Percentiles rank a stretch among this genome's conserved stretches.
Evolutionary conservation across 1,139 yeast species (phyloP).

Genomic region (Diutina rugosa): DNA sequence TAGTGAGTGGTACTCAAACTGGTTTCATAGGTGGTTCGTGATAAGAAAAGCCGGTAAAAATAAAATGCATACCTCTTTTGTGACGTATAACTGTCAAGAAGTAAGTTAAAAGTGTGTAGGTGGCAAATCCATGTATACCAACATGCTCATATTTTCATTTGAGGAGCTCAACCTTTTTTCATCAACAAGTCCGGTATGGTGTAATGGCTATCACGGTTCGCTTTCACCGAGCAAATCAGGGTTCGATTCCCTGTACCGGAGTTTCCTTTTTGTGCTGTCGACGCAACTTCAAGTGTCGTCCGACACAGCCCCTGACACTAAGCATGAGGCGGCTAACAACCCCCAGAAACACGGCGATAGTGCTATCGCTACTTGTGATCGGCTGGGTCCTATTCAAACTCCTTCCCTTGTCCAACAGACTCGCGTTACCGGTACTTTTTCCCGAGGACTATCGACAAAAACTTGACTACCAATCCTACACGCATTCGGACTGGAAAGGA

Average conservation of each 20-base stretch:
- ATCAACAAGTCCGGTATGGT: conserved; percentile 43
- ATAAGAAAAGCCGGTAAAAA: not conserved
- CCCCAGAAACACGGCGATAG: not conserved
- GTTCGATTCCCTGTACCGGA: conserved; percentile 79
- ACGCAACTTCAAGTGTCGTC: not conserved
- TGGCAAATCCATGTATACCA: no score
- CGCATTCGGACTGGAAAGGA: not conserved
- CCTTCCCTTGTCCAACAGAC: not conserved
- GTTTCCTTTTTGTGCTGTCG: conserved; percentile 14
- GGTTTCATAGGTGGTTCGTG: not conserved
- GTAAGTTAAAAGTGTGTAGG: no score
- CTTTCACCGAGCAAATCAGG: conserved; percentile 77
- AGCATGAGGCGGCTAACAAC: not conserved
- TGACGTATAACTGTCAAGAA: no score
- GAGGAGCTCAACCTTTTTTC: no score
- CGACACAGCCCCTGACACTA: not conserved
- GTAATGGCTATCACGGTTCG: conserved; percentile 79
- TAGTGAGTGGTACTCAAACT: not conserved
- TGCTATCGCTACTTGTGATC: not conserved
- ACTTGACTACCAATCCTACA: not conserved
- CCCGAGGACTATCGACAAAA: not conserved
- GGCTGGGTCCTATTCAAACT: not conserved
- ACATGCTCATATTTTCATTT: no score
- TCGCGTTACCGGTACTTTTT: not conserved
- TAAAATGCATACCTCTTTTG: no score